Conservation (phyloP, 495 filamentous ascomycete species). For the Penicillium coprophilum region DNA sequence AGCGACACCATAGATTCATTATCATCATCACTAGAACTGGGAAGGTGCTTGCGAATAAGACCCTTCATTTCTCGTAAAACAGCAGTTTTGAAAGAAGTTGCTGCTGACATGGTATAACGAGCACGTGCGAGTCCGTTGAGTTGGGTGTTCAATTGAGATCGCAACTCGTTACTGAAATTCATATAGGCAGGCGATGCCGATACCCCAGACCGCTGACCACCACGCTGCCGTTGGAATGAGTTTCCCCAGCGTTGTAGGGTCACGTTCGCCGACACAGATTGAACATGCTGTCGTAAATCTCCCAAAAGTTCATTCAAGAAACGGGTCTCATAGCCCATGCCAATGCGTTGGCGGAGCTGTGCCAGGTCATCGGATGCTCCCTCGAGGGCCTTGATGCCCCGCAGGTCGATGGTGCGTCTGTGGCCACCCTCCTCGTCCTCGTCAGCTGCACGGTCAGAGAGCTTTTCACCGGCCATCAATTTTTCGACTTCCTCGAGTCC, state of each 20-base stretch:
- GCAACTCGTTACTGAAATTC: conserved; percentile 63
- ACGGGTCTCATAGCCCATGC: conserved; percentile 78
- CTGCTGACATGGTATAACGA: conserved; percentile 73
- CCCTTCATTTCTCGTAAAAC: conserved; percentile 83
- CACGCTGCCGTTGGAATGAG: conserved; percentile 62
- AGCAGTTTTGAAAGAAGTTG: conserved; percentile 82
- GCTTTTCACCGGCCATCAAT: conserved; percentile 68
- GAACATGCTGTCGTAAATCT: conserved; percentile 82
- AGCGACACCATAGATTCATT: conserved; percentile 85
- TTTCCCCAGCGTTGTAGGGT: conserved; percentile 77
- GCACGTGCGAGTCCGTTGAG: conserved; percentile 78
- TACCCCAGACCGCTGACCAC: conserved; percentile 62
- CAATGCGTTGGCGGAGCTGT: conserved; percentile 73
- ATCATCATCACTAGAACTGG: conserved; percentile 90
- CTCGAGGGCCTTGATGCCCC: conserved; percentile 75
- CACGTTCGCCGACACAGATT: conserved; percentile 64
- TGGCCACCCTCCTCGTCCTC: conserved; percentile 26
- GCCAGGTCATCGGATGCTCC: conserved; percentile 74
- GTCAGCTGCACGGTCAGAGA: conserved; percentile 27
- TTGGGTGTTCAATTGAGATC: conserved; percentile 62
- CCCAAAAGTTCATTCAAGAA: conserved; percentile 76
- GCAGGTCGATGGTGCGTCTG: conserved; percentile 60
- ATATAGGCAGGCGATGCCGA: conserved; percentile 75
- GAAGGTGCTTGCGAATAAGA: conserved; percentile 80
- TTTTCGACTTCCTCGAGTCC: conserved; percentile 73